Percentiles rank a stretch among this genome's conserved stretches.
Evolutionary conservation across 495 filamentous ascomycete genomes (phyloP).

Genomic region (Trichoderma reesei): DNA sequence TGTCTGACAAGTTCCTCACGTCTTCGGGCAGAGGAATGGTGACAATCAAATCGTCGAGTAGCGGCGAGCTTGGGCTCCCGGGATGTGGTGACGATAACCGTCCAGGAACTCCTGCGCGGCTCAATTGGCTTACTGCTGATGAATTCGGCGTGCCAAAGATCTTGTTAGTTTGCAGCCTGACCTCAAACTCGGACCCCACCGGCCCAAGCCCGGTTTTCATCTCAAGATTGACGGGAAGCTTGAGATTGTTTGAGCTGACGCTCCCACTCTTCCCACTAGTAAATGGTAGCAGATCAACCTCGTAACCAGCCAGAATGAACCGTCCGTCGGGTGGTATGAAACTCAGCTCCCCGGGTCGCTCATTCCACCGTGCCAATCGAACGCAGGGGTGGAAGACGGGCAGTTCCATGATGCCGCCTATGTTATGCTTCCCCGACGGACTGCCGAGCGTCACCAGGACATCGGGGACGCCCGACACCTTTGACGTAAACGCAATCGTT

Average conservation of each 20-base stretch:
- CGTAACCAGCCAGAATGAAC: constrained; percentile 92
- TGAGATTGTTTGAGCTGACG: constrained; percentile 47
- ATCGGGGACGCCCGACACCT: constrained; percentile 90
- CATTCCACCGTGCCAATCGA: constrained; percentile 72
- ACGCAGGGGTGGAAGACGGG: constrained; percentile 97
- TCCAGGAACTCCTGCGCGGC: constrained; percentile 41
- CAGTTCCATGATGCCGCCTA: constrained; percentile 66
- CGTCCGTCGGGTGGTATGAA: constrained; percentile 93
- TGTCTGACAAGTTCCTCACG: constrained; percentile 80
- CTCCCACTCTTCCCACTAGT: constrained; percentile 29
- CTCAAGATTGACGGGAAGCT: constrained; percentile 72
- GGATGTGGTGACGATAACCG: constrained; percentile 30
- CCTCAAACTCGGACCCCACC: constrained; percentile 76
- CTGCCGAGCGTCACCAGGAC: constrained; percentile 69
- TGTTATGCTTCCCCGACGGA: constrained; percentile 63
- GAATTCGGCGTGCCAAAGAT: constrained; percentile 42
- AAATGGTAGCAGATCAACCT: constrained; percentile 78
- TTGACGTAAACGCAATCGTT: constrained; percentile 88
- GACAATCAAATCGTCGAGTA: constrained; percentile 71
- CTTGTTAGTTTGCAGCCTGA: constrained; percentile 61
- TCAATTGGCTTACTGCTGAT: constrained; percentile 14
- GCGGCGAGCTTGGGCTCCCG: constrained; percentile 45
- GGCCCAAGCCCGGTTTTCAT: constrained; percentile 69
- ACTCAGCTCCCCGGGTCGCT: constrained; percentile 78
- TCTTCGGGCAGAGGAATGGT: constrained; percentile 69